Evolutionary conservation across 768 basidiomycete genomes (phyloP).

Genomic region (Lactarius deliciosus): DNA sequence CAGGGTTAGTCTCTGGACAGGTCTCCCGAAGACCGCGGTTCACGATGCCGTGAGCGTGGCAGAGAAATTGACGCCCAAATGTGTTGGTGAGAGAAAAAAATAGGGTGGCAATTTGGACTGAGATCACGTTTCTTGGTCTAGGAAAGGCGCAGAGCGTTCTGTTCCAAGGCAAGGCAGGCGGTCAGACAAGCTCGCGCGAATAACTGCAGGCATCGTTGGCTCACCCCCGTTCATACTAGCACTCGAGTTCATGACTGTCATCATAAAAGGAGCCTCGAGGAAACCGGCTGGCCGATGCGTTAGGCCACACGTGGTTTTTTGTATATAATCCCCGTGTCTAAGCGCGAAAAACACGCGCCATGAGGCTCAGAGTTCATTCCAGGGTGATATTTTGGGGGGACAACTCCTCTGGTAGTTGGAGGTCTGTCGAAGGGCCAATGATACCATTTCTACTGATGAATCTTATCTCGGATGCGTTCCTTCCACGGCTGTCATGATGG

Average conservation of each 20-base stretch:
- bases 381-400: neutral
- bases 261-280: constrained; percentile 6
- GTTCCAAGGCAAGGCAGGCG: constrained; percentile 7
- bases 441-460: constrained; percentile 9
- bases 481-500: neutral
- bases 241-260: neutral
- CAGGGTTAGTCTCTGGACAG: constrained; percentile 16
- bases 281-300: neutral
- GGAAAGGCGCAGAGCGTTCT: constrained; percentile 9
- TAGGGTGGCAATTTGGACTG: constrained; percentile 12
- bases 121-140: constrained; percentile 12
- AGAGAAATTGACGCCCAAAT: constrained; percentile 9
- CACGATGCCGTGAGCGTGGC: constrained; percentile 22
- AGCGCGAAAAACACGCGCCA: neutral
- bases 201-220: neutral
- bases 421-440: neutral
- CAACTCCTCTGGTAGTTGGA: neutral
- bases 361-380: constrained; percentile 12
- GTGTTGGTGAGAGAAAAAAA: constrained; percentile 5
- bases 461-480: constrained; percentile 18
- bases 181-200: constrained; percentile 3
- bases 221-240: constrained; percentile 10
- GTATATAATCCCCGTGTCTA: neutral
- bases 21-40: constrained; percentile 9
- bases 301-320: neutral